Evolutionary conservation across 2,329 filamentous ascomycete genomes (phyloP).

Genomic region (Pseudocercospora cruenta): DNA sequence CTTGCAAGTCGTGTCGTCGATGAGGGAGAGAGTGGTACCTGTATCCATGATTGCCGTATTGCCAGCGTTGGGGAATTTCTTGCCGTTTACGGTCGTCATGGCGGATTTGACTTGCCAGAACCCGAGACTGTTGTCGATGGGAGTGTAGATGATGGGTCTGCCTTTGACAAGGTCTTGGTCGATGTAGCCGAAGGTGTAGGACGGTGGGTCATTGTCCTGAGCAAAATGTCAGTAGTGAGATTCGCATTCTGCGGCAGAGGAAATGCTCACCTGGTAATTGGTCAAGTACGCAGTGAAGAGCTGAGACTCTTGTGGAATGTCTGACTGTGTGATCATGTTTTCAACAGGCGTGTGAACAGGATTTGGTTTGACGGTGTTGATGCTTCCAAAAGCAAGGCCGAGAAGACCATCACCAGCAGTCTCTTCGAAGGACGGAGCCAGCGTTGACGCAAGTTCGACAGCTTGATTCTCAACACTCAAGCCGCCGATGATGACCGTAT

Average conservation of each 20-base stretch:
- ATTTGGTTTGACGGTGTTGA: slow-evolving; percentile 48
- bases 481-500: slow-evolving; percentile 65
- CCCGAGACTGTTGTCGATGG: slow-evolving; percentile 65
- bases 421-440: slow-evolving; percentile 62
- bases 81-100: slow-evolving; percentile 60
- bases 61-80: slow-evolving; percentile 52
- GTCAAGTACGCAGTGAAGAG: slow-evolving; percentile 69
- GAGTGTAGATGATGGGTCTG: slow-evolving; percentile 54
- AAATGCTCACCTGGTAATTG: slow-evolving; percentile 47
- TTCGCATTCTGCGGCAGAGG: background rate
- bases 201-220: slow-evolving; percentile 50
- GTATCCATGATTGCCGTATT: slow-evolving; percentile 74
- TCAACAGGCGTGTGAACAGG: slow-evolving; percentile 66
- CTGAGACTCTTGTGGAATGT: slow-evolving; percentile 57
- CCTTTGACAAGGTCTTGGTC: slow-evolving; percentile 61
- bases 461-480: slow-evolving; percentile 64
- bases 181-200: slow-evolving; percentile 76
- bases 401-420: slow-evolving; percentile 66
- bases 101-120: slow-evolving; percentile 70
- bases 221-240: background rate
- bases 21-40: slow-evolving; percentile 67
- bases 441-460: slow-evolving; percentile 64
- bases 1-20: slow-evolving; percentile 64
- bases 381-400: slow-evolving; percentile 61
- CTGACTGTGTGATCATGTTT: slow-evolving; percentile 66